These are phyloP conservation scores for Kazachstania psychrophila DNA, from an alignment of 805 yeast species.

Conservation along the genomic window DNA sequence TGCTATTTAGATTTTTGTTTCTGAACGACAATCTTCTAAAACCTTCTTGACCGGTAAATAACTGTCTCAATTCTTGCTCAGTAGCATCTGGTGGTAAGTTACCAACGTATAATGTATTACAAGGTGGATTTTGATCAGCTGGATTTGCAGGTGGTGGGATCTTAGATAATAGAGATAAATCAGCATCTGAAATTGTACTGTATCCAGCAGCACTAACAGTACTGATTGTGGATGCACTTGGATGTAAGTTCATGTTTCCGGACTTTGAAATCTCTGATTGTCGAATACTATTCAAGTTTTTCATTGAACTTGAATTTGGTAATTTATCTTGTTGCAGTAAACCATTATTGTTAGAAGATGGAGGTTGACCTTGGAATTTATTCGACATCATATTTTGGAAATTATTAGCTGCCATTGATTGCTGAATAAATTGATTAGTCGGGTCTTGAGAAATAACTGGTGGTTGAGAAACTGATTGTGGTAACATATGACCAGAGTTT, in stretches of 20 bases:
- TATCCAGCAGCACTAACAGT: constrained; percentile 10
- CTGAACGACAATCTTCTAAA: constrained; percentile 84
- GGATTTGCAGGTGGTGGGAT: constrained; percentile 92
- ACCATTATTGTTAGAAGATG: background rate
- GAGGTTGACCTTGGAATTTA: background rate
- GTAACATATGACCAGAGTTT: background rate
- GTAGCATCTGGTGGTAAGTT: constrained; percentile 93
- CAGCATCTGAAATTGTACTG: constrained; percentile 34
- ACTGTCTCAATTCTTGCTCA: constrained; percentile 74
- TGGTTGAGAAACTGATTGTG: too few relatives aligned
- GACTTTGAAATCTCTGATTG: too few relatives aligned
- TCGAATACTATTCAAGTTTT: too few relatives aligned
- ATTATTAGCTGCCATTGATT: background rate
- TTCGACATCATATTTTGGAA: background rate
- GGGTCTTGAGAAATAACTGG: background rate
- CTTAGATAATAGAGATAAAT: constrained; percentile 57
- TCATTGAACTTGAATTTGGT: background rate
- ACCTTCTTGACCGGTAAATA: constrained; percentile 81
- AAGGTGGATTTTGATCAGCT: constrained; percentile 96
- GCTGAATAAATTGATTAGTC: background rate
- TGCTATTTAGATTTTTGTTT: constrained; percentile 41
- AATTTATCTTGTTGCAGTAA: background rate
- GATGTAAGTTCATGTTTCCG: too few relatives aligned
- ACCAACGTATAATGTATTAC: constrained; percentile 91
- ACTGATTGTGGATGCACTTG: too few relatives aligned